A percentile compares a stretch with the other conserved stretches of the same genome.
Evolutionary conservation across 805 yeast species (phyloP).

Genomic region (Kazachstania martiniae): DNA sequence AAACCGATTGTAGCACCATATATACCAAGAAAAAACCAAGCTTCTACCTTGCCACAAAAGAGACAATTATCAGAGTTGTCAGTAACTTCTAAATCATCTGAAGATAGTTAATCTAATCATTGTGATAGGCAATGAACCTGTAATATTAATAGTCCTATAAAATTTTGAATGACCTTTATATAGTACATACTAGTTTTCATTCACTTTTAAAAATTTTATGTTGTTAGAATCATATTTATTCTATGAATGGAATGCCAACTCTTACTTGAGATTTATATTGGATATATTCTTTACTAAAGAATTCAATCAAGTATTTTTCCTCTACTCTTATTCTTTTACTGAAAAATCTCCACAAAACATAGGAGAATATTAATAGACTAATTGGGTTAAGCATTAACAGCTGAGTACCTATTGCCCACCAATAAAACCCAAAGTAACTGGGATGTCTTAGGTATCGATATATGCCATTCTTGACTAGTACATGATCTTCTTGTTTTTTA

Average conservation of each 20-base stretch:
- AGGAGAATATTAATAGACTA: constrained; percentile 40
- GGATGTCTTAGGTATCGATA: constrained; percentile 72
- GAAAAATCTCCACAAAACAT: constrained; percentile 63
- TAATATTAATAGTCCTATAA: no score
- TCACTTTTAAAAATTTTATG: no score
- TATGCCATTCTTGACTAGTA: constrained; percentile 62
- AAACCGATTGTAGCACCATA: constrained; percentile 19
- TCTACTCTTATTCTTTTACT: constrained; percentile 55
- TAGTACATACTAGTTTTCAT: neutral
- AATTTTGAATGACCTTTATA: neutral
- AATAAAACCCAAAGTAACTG: constrained; percentile 79
- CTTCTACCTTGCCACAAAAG: constrained; percentile 23
- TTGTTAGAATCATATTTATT: no score
- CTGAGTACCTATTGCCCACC: constrained; percentile 91
- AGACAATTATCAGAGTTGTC: constrained; percentile 9
- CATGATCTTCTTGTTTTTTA: constrained; percentile 43
- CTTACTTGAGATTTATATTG: constrained; percentile 39
- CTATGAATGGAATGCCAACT: constrained; percentile 57
- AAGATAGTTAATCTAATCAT: neutral
- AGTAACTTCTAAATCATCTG: neutral
- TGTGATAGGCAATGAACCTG: no score
- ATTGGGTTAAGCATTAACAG: constrained; percentile 57
- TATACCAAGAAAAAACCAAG: constrained; percentile 21
- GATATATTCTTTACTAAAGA: constrained; percentile 61
- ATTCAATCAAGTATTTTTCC: constrained; percentile 50